These are phyloP conservation scores for Polygonum aviculare DNA, from an alignment of 148 eudicot species.

Conservation along the genomic window DNA sequence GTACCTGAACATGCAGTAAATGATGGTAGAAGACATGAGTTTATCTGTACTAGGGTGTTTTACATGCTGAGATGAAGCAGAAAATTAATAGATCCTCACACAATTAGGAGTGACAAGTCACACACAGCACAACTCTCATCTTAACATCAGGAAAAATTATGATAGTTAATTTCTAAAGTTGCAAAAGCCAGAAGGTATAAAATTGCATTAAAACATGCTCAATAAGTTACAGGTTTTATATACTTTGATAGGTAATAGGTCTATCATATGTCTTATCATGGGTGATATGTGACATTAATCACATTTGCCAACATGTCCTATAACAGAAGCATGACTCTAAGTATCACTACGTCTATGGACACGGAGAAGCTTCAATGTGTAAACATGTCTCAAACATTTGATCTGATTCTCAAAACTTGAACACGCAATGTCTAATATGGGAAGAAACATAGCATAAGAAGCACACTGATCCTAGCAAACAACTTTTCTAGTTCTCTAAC, in stretches of 20 bases:
- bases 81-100: neutral
- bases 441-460: neutral
- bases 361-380: neutral
- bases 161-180: neutral
- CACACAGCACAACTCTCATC: neutral
- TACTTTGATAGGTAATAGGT: neutral
- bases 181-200: neutral
- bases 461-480: neutral
- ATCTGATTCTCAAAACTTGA: neutral
- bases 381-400: neutral
- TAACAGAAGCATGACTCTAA: neutral
- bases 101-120: neutral
- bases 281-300: too few relatives aligned
- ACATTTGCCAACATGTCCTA: neutral
- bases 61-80: too few relatives aligned
- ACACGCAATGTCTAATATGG: neutral
- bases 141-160: neutral
- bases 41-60: neutral
- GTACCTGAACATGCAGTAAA: conserved; percentile 43
- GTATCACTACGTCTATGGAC: neutral
- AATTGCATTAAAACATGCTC: neutral
- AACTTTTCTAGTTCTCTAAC: neutral
- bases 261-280: neutral
- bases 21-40: conserved; percentile 9
- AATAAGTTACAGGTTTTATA: neutral